Evolutionary conservation across 306 rosid species (phyloP).

Genomic region (Oemleria cerasiformis): DNA sequence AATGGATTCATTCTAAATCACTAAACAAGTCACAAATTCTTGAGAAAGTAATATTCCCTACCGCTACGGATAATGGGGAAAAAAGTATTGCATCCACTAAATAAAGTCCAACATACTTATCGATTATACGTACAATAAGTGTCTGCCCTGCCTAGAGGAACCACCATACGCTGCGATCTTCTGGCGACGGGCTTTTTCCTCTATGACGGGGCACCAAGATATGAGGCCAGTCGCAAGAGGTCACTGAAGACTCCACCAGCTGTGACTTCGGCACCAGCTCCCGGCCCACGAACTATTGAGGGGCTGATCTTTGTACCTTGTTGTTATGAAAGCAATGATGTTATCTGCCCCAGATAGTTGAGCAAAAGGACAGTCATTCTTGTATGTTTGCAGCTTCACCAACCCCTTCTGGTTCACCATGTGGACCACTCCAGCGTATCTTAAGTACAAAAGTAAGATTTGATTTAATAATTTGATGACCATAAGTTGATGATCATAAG

Average conservation of each 20-base stretch:
- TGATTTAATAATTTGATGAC: no score
- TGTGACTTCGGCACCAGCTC: constrained; percentile 97
- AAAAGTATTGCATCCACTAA: no score
- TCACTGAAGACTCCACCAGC: constrained; percentile 97
- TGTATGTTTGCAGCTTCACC: constrained; percentile 77
- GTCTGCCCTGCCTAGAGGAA: no score
- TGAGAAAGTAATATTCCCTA: no score
- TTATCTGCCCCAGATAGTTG: constrained; percentile 93
- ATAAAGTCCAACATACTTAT: no score
- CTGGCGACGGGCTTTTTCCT: background rate
- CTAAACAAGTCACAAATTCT: no score
- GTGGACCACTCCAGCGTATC: constrained; percentile 94
- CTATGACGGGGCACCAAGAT: constrained; percentile 97
- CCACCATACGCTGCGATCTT: background rate
- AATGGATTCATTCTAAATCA: no score
- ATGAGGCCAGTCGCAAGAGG: constrained; percentile 89
- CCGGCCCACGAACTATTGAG: constrained; percentile 93
- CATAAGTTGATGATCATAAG: no score
- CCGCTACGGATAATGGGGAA: no score
- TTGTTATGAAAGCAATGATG: constrained; percentile 87
- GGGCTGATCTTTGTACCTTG: constrained; percentile 77
- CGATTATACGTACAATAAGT: no score
- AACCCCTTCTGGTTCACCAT: constrained; percentile 59
- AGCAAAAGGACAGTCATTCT: constrained; percentile 92
- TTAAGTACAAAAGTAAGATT: no score